Percentiles rank a stretch among this genome's conserved stretches.
These are phyloP conservation scores for Malassezia caprae DNA, from an alignment of 1,284 basidiomycete genomes.

Conservation along the genomic window DNA sequence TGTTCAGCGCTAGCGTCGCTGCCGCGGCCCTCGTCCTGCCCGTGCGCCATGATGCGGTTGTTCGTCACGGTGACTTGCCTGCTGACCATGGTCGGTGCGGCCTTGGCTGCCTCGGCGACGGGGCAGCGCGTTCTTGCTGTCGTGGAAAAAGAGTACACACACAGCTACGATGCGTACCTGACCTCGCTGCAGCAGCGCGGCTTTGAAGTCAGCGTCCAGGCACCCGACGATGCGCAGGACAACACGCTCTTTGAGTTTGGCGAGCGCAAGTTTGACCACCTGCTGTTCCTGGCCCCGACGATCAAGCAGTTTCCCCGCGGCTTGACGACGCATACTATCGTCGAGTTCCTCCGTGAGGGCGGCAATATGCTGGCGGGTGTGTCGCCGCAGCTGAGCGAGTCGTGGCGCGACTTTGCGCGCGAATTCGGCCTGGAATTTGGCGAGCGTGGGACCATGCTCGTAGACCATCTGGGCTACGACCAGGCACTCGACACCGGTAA, in stretches of 20 bases:
- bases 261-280: constrained; percentile 36
- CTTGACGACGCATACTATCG: constrained; percentile 70
- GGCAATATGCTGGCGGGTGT: constrained; percentile 78
- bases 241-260: constrained; percentile 29
- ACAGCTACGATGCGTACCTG: constrained; percentile 24
- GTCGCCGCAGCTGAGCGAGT: constrained; percentile 55
- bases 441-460: constrained; percentile 48
- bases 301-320: constrained; percentile 59
- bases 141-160: constrained; percentile 13
- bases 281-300: constrained; percentile 30
- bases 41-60: background rate
- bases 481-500: constrained; percentile 23
- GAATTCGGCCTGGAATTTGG: constrained; percentile 55
- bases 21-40: background rate
- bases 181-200: constrained; percentile 22
- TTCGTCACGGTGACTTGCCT: background rate
- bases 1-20: background rate
- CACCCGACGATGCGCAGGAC: background rate
- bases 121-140: constrained; percentile 38
- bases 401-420: constrained; percentile 52
- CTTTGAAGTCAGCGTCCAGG: constrained; percentile 18
- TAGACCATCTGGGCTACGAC: constrained; percentile 51
- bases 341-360: constrained; percentile 58
- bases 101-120: constrained; percentile 22
- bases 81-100: background rate